Evolutionary conservation across 2,329 filamentous ascomycete genomes (phyloP).

Genomic region (Keithomyces neogunnii): DNA sequence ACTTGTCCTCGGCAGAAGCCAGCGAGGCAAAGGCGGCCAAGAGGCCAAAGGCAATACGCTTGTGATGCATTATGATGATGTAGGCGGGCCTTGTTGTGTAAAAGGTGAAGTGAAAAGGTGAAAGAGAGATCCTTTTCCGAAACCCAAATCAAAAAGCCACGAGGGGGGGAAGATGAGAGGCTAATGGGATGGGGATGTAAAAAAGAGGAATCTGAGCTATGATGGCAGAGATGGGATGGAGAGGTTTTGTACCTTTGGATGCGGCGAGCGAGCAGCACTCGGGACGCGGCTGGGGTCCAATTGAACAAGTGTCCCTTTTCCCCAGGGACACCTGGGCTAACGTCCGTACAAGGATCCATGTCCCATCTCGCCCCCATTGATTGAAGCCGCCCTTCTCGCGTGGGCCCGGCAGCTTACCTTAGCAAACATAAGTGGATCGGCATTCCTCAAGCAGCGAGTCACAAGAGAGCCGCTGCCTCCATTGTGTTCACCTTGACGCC

Average conservation of each 20-base stretch:
- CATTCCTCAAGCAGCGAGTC: too few species aligned
- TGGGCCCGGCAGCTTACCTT: too few species aligned
- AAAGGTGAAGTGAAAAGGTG: background rate
- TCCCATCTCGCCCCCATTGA: too few species aligned
- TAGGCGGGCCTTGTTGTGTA: background rate
- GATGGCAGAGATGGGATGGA: conserved; percentile 13
- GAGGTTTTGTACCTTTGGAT: conserved; percentile 26
- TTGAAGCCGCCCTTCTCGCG: too few species aligned
- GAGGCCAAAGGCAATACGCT: conserved; percentile 44
- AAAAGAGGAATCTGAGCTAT: conserved; percentile 10
- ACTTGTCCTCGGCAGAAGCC: conserved; percentile 49
- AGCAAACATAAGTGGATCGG: too few species aligned
- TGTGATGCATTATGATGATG: conserved; percentile 35
- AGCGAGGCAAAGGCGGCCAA: conserved; percentile 46
- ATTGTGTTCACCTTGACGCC: too few species aligned
- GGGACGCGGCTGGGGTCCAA: conserved; percentile 21
- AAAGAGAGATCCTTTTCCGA: background rate
- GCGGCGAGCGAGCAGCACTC: conserved; percentile 6
- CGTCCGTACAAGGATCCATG: background rate
- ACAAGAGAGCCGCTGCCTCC: too few species aligned
- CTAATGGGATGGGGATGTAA: conserved; percentile 9
- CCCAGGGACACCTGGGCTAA: background rate
- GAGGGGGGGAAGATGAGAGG: conserved; percentile 5
- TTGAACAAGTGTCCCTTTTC: conserved; percentile 37
- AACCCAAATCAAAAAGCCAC: background rate